phyloP scores from a whole-genome alignment of 352 stramenopile genomes.

The Globisporangium parvum region DNA sequence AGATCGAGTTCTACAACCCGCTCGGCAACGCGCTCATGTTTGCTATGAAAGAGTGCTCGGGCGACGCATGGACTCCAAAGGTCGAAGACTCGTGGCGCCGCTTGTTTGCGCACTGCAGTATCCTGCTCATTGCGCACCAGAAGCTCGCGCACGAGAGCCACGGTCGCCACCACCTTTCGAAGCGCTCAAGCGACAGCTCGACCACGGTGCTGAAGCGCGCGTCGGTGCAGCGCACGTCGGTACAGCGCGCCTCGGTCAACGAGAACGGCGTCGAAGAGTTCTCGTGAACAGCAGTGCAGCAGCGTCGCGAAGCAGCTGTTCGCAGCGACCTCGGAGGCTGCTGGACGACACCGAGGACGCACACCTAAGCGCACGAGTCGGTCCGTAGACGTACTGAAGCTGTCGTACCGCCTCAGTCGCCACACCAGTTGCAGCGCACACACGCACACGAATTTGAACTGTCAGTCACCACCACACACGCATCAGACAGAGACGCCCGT shows the following conservation, averaged over 20 bases:
- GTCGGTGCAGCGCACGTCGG: neutral
- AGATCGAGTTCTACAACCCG: conserved; percentile 85
- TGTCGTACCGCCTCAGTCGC: too few species aligned
- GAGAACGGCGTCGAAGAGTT: conserved; percentile 7
- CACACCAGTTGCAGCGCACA: too few species aligned
- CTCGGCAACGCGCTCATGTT: conserved; percentile 82
- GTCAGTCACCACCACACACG: too few species aligned
- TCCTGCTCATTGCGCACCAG: conserved; percentile 23
- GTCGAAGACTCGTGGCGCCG: conserved; percentile 35
- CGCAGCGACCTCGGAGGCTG: too few species aligned
- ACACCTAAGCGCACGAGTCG: too few species aligned
- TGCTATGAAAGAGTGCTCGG: conserved; percentile 55
- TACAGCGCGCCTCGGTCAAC: conserved; percentile 1
- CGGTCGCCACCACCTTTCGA: neutral
- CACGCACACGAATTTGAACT: too few species aligned
- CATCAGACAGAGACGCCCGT: too few species aligned
- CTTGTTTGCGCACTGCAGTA: conserved; percentile 33
- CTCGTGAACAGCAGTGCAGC: neutral
- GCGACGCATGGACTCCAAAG: conserved; percentile 27
- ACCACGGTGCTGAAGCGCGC: neutral
- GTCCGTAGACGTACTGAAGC: too few species aligned
- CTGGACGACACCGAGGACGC: too few species aligned
- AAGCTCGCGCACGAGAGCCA: conserved; percentile 7
- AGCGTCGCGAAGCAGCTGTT: neutral
- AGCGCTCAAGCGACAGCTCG: neutral